Evolutionary conservation across 768 basidiomycete species (phyloP).

Genomic region (Gloeopeniophorella convolvens): DNA sequence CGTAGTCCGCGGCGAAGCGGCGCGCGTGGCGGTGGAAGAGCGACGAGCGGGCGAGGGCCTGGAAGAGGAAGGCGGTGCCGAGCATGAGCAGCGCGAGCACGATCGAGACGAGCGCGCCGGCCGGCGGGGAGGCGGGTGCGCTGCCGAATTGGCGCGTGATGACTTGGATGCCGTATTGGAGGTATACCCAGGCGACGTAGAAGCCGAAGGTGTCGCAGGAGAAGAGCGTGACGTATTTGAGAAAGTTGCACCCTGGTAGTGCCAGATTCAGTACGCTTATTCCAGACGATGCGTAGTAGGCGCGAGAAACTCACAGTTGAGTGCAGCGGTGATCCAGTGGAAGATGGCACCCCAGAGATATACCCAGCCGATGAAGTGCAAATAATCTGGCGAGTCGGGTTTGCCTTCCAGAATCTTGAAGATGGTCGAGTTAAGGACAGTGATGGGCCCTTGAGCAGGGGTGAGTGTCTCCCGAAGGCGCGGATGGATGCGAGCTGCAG

Average conservation of each 20-base stretch:
- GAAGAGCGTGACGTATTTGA: slow-evolving; percentile 84
- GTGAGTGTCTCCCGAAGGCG: background rate
- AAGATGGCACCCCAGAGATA: slow-evolving; percentile 86
- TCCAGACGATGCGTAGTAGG: no score
- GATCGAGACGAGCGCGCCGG: slow-evolving; percentile 55
- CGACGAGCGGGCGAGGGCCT: slow-evolving; percentile 49
- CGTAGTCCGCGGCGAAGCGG: slow-evolving; percentile 78
- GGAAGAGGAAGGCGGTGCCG: slow-evolving; percentile 66
- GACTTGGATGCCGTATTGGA: slow-evolving; percentile 86
- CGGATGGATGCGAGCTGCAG: slow-evolving; percentile 4
- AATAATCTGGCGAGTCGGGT: slow-evolving; percentile 60
- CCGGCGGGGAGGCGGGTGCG: slow-evolving; percentile 28
- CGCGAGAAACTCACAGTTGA: slow-evolving; percentile 70
- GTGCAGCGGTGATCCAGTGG: slow-evolving; percentile 73
- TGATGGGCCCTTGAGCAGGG: slow-evolving; percentile 68
- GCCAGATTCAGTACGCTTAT: background rate
- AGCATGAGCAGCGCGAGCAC: slow-evolving; percentile 78
- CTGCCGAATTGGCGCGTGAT: slow-evolving; percentile 61
- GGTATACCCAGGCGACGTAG: slow-evolving; percentile 86
- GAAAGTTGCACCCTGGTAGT: slow-evolving; percentile 68
- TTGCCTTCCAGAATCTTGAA: slow-evolving; percentile 62
- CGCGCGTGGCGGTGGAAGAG: slow-evolving; percentile 73
- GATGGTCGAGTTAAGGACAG: slow-evolving; percentile 88
- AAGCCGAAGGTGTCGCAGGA: slow-evolving; percentile 92
- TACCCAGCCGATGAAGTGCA: slow-evolving; percentile 88